Evolutionary conservation across 768 basidiomycete species (phyloP).

Genomic region (Boletus reticulatus): DNA sequence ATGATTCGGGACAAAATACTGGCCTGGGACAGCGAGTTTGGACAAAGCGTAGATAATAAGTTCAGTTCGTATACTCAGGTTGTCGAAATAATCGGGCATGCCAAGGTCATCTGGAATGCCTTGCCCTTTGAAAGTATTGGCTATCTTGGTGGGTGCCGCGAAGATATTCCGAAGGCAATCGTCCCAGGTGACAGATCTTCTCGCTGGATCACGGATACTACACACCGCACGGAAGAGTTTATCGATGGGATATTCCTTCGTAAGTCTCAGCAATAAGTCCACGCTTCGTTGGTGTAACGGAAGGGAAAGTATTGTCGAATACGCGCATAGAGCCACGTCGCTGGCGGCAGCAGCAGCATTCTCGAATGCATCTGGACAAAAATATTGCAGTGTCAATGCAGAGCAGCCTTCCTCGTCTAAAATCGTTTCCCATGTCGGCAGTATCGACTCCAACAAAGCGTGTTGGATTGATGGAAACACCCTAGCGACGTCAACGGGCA

Average conservation of each 20-base stretch:
- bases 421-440: slow-evolving; percentile 64
- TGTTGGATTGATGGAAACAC: slow-evolving; percentile 60
- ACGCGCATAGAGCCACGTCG: slow-evolving; percentile 56
- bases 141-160: slow-evolving; percentile 72
- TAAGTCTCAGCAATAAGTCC: slow-evolving; percentile 51
- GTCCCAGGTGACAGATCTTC: slow-evolving; percentile 59
- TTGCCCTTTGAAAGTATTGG: slow-evolving; percentile 60
- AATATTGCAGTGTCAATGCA: slow-evolving; percentile 61
- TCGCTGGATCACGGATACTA: slow-evolving; percentile 19
- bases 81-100: slow-evolving; percentile 54
- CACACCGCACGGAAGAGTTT: slow-evolving; percentile 58
- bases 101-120: slow-evolving; percentile 49
- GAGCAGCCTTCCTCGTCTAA: slow-evolving; percentile 49
- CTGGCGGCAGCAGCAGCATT: slow-evolving; percentile 50
- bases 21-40: slow-evolving; percentile 39
- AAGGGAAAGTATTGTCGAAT: slow-evolving; percentile 58
- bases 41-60: slow-evolving; percentile 47
- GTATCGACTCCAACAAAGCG: slow-evolving; percentile 57
- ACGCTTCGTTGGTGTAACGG: slow-evolving; percentile 50
- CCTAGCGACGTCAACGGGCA: slow-evolving; percentile 24
- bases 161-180: slow-evolving; percentile 66
- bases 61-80: slow-evolving; percentile 53
- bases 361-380: slow-evolving; percentile 64
- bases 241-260: slow-evolving; percentile 65
- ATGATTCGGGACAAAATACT: slow-evolving; percentile 16